Evolutionary conservation across 2,329 filamentous ascomycete species (phyloP), one percentile per base, ranked within the genome.

Genomic region (Fusarium sp.): DNA sequence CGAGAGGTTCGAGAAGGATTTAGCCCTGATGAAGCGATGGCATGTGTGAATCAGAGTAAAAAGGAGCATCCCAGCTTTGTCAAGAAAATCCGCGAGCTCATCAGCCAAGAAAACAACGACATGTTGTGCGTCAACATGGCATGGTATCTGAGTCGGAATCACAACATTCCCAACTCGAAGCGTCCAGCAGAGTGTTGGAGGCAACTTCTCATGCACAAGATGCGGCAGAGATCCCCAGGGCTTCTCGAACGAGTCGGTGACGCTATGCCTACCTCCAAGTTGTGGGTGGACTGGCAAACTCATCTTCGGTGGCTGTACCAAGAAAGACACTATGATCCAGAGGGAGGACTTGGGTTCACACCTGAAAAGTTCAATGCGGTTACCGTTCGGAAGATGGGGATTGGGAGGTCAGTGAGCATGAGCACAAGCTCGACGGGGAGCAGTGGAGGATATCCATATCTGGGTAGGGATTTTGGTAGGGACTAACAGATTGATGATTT

Each of bases 281-380:
- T 52, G 14, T 72, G 70, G 70, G 27, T 52, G 4, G 64, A 65
- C 13, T 72, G 70, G 70, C 33, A 37, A 11, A 50, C 50, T 22
- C 45, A 67, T 31, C 24, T 72, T 24, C 29, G 65, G 45, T 61
- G 35, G 41, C 48, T 72, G 16, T 72, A 67, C 22, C 64, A 57
- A 4, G 60, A 61, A 0, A 31, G 39, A 13, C 70, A 72, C 18
- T 65, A 59, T 18, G 70, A 72, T 35, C 70, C 70, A 3, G 52
- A 64, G 1, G 70, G 67, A 3, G 56, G 56, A 9, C 67, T 72
- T 10, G 70, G 70, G n/a, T 71, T 72, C 54, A 72, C 70, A 8
- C 54, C 33, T 10, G 64, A 65, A n/a, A 64, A 45, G 64, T 63
- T 72, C 37, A 70, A 68, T n/a, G 64, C 39, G 4, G 41, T 65